Conservation (phyloP, 352 stramenopile genomes). For the Peronosclerospora sorghi region DNA sequence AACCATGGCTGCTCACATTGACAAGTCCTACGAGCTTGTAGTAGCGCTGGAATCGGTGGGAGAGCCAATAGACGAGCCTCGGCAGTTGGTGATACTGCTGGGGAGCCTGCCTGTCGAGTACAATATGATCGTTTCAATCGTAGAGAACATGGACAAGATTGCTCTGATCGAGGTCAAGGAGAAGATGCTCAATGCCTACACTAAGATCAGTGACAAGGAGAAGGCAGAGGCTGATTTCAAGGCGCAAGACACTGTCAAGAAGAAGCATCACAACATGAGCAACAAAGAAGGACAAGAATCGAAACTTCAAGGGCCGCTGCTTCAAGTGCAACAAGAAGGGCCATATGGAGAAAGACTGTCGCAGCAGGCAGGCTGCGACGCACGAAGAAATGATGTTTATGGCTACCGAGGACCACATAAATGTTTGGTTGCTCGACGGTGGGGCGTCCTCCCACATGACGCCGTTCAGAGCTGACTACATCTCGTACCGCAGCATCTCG, state of each 20-base stretch:
- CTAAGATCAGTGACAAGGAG: conserved; percentile 1
- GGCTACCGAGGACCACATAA: neutral
- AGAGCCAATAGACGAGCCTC: conserved; percentile 10
- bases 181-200: conserved; percentile 13
- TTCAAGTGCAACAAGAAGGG: neutral
- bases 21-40: too few relatives aligned
- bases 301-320: neutral
- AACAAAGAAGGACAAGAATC: conserved; percentile 1
- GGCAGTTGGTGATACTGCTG: conserved; percentile 19
- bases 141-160: conserved; percentile 9
- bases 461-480: too few relatives aligned
- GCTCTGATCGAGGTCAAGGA: conserved; percentile 13
- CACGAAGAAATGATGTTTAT: neutral
- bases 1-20: too few relatives aligned
- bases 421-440: too few relatives aligned
- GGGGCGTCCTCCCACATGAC: too few relatives aligned
- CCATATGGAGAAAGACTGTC: neutral
- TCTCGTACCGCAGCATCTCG: too few relatives aligned
- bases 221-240: too few relatives aligned
- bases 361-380: neutral
- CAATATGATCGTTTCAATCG: too few relatives aligned
- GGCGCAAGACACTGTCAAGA: too few relatives aligned
- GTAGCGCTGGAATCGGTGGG: too few relatives aligned
- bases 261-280: too few relatives aligned
- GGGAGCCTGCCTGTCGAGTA: too few relatives aligned